Percentiles rank a stretch among this genome's conserved stretches.
Conservation (phyloP, 305 asterid species). For the Solanum hybrid region DNA sequence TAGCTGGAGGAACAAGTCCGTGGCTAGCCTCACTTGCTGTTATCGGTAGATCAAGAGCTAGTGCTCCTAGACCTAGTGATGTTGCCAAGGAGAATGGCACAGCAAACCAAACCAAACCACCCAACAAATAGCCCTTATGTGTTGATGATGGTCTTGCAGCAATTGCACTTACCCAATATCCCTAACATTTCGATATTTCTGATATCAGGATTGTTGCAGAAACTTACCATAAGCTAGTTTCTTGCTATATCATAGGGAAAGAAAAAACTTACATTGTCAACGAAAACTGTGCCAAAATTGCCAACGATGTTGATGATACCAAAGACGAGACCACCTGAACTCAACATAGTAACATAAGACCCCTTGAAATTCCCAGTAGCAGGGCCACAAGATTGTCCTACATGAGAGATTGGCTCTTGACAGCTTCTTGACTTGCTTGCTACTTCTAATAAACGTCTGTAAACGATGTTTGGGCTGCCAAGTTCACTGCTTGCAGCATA, state of each 20-base stretch:
- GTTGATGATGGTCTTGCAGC: constrained; percentile 97
- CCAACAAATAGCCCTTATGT: constrained; percentile 78
- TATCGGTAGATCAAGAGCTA: constrained; percentile 81
- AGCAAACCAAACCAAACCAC: constrained; percentile 95
- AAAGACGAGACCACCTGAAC: constrained; percentile 79
- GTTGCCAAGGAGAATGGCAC: constrained; percentile 93
- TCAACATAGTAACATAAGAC: constrained; percentile 69
- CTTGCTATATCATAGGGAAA: neutral
- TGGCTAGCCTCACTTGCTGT: constrained; percentile 72
- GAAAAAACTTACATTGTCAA: constrained; percentile 56
- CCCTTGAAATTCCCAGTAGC: constrained; percentile 71
- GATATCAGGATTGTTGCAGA: neutral
- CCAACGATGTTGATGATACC: constrained; percentile 92
- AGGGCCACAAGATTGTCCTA: constrained; percentile 76
- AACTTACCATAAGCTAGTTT: neutral
- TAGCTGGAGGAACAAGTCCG: constrained; percentile 89
- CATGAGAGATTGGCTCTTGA: constrained; percentile 44
- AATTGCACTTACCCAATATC: constrained; percentile 92
- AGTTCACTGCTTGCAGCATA: constrained; percentile 65
- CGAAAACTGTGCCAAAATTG: constrained; percentile 85
- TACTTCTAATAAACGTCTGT: constrained; percentile 53
- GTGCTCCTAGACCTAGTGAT: constrained; percentile 83
- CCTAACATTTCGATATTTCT: constrained; percentile 21
- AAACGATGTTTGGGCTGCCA: constrained; percentile 69
- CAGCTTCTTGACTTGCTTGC: constrained; percentile 64